These are phyloP conservation scores for Trichoderma koningii DNA, from an alignment of 2,329 filamentous ascomycete genomes.

Conservation along the genomic window DNA sequence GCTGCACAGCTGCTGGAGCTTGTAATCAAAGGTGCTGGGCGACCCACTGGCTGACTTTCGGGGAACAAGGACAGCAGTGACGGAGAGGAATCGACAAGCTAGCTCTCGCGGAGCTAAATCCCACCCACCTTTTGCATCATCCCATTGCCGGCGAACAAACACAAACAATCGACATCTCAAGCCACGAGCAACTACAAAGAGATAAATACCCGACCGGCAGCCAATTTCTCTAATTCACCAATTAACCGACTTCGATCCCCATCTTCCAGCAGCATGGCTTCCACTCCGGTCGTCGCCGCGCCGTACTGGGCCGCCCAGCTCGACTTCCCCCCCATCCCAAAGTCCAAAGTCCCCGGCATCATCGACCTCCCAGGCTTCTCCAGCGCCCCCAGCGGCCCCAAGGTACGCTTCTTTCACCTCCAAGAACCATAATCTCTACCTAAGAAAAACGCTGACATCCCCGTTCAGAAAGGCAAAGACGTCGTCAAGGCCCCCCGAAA, in stretches of 20 bases:
- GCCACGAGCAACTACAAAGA: not conserved
- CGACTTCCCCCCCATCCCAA: conserved; percentile 66
- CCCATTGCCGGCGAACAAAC: not conserved
- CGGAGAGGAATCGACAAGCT: not conserved
- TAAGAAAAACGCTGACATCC: conserved; percentile 1
- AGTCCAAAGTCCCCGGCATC: conserved; percentile 67
- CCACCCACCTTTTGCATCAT: conserved; percentile 8
- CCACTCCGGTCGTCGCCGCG: conserved; percentile 34
- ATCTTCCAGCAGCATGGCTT: conserved; percentile 8
- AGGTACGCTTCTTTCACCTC: conserved; percentile 46
- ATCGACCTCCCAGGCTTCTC: conserved; percentile 85
- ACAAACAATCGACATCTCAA: not conserved
- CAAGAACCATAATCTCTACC: too few species aligned
- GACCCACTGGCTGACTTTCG: conserved; percentile 1
- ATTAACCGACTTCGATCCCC: not conserved
- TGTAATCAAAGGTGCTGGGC: not conserved
- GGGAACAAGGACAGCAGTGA: conserved; percentile 4
- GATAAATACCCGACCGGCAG: not conserved
- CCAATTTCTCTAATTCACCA: too few species aligned
- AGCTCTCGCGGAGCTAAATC: not conserved
- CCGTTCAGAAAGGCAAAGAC: conserved; percentile 53
- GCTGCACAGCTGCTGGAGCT: not conserved
- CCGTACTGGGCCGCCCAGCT: conserved; percentile 86
- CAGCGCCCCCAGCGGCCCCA: conserved; percentile 58
- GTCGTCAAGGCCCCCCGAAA: conserved; percentile 55